Evolutionary conservation across 192 early-diverging fungal species (phyloP), one percentile per base, ranked within the genome.

Genomic region (Blastocladiella britannica): DNA sequence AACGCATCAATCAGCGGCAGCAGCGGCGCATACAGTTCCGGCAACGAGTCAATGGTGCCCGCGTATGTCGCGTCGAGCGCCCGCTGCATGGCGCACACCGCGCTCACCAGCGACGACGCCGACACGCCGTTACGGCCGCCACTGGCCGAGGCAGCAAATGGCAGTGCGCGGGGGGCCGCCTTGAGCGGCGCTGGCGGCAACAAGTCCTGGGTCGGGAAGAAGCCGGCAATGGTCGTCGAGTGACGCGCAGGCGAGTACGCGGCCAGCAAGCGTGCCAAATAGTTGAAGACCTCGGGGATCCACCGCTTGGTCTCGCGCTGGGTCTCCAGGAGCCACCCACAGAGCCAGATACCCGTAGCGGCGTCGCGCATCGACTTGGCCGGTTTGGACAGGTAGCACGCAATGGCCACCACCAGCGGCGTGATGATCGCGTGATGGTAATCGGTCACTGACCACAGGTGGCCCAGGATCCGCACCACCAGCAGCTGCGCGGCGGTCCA

Each of bases 391-490:
- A 97, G 69, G 58, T 78, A 87, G 67, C 89, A 82, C 37, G 72
- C 69, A 65, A 93, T 81, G n/a, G 86, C 67, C 3, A 92, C 60
- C 54, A 84, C 71, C 30, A 87, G 77, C 12, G 92, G 93, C 2
- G 92, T 95, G 5, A 86, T 72, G 5, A 95, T 79, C 5, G 81
- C 65, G 64, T 97, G 91, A 58, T 79, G 76, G 31, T 83, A 80
- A 79, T 97, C 94, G 0, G 92, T 91, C n/a, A 87, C 80, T 2
- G 94, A 90, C 66, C 88, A 94, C 7, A 95, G 68, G 28, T 80
- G 74, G 0, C 74, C 78, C 53, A 93, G 63, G 26, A 83, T 58
- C 27, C 82, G 76, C 54, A 93, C 66, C 51, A 79, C 65, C 25
- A 79, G 70, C 28, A 93, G 51, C 28, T 84, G 79, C 24, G 77